Conservation (phyloP, 73 alveolate species). For the Paramecium primaurelia region DNA sequence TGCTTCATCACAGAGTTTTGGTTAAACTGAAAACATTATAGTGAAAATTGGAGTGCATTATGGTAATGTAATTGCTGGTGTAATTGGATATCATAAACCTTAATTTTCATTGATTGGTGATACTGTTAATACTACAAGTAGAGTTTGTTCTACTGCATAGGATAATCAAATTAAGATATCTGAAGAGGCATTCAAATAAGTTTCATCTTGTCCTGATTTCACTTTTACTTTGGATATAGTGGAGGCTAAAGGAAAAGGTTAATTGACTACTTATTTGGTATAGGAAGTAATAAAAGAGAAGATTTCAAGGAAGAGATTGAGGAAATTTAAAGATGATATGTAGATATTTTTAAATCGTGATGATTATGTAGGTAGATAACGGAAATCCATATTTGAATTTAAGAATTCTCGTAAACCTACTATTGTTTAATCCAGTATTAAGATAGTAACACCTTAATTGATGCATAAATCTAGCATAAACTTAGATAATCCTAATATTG, state of each 20-base stretch:
- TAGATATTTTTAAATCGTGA: not conserved
- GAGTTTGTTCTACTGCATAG: conserved; percentile 64
- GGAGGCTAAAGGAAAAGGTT: conserved; percentile 68
- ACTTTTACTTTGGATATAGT: conserved; percentile 28
- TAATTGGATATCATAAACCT: conserved; percentile 70
- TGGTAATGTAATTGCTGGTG: conserved; percentile 73
- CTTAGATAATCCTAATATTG: not conserved
- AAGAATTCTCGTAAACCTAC: not conserved
- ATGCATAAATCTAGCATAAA: not conserved
- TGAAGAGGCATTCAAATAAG: conserved; percentile 52
- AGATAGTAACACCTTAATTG: not conserved
- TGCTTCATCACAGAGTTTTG: not conserved
- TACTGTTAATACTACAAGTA: conserved; percentile 66
- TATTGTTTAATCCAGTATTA: not conserved
- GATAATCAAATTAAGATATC: conserved; percentile 52
- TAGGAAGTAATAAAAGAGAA: not conserved
- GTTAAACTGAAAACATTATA: not conserved
- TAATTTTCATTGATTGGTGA: conserved; percentile 68
- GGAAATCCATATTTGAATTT: not conserved
- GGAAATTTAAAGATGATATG: not conserved
- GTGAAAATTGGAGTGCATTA: conserved; percentile 67
- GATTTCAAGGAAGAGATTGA: not conserved
- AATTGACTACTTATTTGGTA: conserved; percentile 53
- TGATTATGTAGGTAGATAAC: not conserved
- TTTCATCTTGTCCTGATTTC: not conserved